A percentile compares a stretch with the other conserved stretches of the same genome.
Evolutionary conservation across 305 asterid genomes (phyloP).

Genomic region (Fraxinus baroniana): DNA sequence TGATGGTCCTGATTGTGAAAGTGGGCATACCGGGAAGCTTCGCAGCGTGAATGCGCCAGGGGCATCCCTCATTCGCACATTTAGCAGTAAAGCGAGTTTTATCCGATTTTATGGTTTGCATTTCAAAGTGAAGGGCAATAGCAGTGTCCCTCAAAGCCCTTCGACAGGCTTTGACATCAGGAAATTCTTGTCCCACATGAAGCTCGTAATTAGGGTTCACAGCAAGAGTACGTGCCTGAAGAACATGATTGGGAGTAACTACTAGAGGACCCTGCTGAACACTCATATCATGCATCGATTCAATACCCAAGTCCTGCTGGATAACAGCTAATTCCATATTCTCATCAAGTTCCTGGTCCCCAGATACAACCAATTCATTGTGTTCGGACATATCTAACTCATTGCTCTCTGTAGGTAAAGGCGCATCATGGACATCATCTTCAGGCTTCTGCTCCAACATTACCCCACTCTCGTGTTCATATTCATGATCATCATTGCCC

Average conservation of each 20-base stretch:
- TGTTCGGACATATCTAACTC: conserved; percentile 60
- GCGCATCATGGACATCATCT: conserved; percentile 46
- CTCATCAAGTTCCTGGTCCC: conserved; percentile 68
- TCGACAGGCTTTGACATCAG: conserved; percentile 89
- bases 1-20: conserved; percentile 87
- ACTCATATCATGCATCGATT: conserved; percentile 48
- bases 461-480: conserved; percentile 50
- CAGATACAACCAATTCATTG: conserved; percentile 53
- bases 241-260: conserved; percentile 58
- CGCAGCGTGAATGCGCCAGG: conserved; percentile 97
- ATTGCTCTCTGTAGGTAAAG: conserved; percentile 44
- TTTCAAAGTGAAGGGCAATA: conserved; percentile 90
- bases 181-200: conserved; percentile 92
- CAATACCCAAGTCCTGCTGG: conserved; percentile 62
- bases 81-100: conserved; percentile 94
- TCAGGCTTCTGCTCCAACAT: conserved; percentile 60
- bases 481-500: conserved; percentile 41
- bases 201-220: conserved; percentile 65
- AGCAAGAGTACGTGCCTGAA: conserved; percentile 73
- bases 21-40: conserved; percentile 96
- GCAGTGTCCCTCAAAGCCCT: conserved; percentile 94
- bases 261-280: conserved; percentile 48
- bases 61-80: conserved; percentile 88
- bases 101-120: conserved; percentile 91
- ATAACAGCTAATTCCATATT: conserved; percentile 68